Base-by-base conservation (phyloP, 2,329 filamentous ascomycete genomes). In the Xylaria sp. region DNA sequence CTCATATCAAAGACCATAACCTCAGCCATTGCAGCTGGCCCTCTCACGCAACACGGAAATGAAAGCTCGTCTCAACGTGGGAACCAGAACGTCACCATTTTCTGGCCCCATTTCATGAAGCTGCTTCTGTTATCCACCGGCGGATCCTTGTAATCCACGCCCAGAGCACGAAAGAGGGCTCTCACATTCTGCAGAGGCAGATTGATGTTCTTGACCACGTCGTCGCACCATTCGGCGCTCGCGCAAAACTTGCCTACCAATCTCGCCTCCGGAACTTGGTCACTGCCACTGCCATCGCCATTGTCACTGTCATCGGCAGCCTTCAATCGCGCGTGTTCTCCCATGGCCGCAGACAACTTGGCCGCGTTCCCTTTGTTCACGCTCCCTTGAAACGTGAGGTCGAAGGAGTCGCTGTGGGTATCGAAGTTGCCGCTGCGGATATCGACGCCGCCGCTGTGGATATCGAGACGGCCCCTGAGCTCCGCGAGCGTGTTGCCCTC, bases 381-480 rank as follows among this genome's bases (percentile, higher is more conserved):
- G 46, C 9, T 58, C 37, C 75, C 76, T 41, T 61, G 64, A 32
- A 77, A 58, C 34, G 55, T 71, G 20, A 52, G 55, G 20, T 74
- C 58, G 23, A 25, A 25, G 23, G 23, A 25, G 23, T 25, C 54
- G 68, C 65, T 37, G 48, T 68, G 69, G 13, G 74, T 74, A 61
- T 76, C 73, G n/a, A 78, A 25, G 23, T 25, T 1, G 23, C 58
- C 54, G 68, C 65, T 37, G 48, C 68, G 69, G 13, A 75, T 74
- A 61, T 76, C 73, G n/a, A 78, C 23, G 23, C 23, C 23, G 23
- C 58, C 54, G 68, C 65, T 37, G 48, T 68, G 69, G 13, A 75
- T 74, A 61, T 76, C 73, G n/a, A 78, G 70, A 18, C 65, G 63
- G 55, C 76, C 75, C 55, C 73, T 75, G 6, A 77, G 72, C 25